phyloP scores from a whole-genome alignment of 1,284 basidiomycete genomes.

The Cronartium ribicola region DNA sequence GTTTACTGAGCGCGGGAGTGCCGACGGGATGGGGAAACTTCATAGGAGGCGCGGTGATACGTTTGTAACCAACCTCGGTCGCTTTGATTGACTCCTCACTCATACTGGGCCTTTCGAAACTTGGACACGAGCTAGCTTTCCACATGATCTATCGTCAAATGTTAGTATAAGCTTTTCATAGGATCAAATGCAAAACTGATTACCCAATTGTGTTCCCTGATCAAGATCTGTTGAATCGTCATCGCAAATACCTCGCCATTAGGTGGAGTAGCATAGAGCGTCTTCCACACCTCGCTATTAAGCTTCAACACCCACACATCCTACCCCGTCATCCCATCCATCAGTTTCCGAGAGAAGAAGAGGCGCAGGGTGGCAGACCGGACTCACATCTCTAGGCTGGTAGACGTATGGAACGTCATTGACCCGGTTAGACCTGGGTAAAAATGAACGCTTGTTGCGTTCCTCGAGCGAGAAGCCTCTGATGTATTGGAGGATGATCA shows the following conservation, averaged over 20 bases:
- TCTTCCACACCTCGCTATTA: slow-evolving; percentile 40
- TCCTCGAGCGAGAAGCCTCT: slow-evolving; percentile 67
- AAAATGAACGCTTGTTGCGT: slow-evolving; percentile 55
- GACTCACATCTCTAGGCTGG: slow-evolving; percentile 37
- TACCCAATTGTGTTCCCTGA: slow-evolving; percentile 40
- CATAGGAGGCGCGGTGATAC: slow-evolving; percentile 20
- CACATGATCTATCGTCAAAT: slow-evolving; percentile 30
- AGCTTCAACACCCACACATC: slow-evolving; percentile 38
- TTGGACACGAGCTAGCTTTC: slow-evolving; percentile 36
- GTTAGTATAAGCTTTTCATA: neutral
- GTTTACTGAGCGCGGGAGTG: slow-evolving; percentile 33
- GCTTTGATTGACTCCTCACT: slow-evolving; percentile 10
- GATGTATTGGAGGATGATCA: slow-evolving; percentile 75
- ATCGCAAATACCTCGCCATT: slow-evolving; percentile 39
- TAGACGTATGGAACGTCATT: slow-evolving; percentile 37
- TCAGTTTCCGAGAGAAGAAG: neutral
- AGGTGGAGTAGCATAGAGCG: slow-evolving; percentile 38
- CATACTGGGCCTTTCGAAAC: slow-evolving; percentile 35
- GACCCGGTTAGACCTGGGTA: slow-evolving; percentile 21
- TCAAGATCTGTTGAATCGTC: slow-evolving; percentile 39
- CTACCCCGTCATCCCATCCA: neutral
- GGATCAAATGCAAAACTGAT: neutral
- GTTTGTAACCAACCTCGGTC: slow-evolving; percentile 5
- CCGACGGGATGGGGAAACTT: slow-evolving; percentile 36
- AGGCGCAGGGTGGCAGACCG: neutral